Conservation (phyloP, 257 asterid species). For the Lycium barbarum region DNA sequence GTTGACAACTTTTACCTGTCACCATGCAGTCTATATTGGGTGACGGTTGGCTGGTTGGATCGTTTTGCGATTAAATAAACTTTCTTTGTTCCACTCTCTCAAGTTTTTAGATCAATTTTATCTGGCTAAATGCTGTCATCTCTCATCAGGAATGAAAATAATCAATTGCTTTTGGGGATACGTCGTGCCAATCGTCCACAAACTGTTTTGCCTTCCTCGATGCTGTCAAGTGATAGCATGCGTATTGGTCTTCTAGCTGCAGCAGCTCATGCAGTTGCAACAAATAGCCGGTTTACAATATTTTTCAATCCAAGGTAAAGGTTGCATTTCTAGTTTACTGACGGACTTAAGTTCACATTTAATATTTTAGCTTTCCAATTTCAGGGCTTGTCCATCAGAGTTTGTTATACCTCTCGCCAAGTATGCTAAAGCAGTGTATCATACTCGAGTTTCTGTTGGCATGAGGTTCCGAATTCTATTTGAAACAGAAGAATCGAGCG, state of each 20-base stretch:
- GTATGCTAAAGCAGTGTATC: slow-evolving; percentile 84
- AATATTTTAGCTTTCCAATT: slow-evolving; percentile 33
- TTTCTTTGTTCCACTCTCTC: slow-evolving; percentile 1
- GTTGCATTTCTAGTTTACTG: slow-evolving; percentile 6
- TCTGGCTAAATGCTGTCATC: slow-evolving; percentile 11
- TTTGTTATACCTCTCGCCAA: slow-evolving; percentile 90
- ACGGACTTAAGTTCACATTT: slow-evolving; percentile 25
- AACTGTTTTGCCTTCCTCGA: slow-evolving; percentile 86
- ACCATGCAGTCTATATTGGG: neutral
- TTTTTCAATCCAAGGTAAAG: slow-evolving; percentile 86
- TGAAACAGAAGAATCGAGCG: slow-evolving; percentile 91
- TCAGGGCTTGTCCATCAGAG: slow-evolving; percentile 91
- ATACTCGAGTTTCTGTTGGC: slow-evolving; percentile 85
- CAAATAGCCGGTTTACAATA: slow-evolving; percentile 88
- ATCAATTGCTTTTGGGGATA: slow-evolving; percentile 84
- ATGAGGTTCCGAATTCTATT: slow-evolving; percentile 97
- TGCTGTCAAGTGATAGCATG: slow-evolving; percentile 92
- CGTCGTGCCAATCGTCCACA: slow-evolving; percentile 88
- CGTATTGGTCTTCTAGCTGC: slow-evolving; percentile 98
- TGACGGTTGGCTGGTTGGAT: neutral
- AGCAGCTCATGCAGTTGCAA: slow-evolving; percentile 92
- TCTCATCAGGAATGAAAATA: slow-evolving; percentile 76
- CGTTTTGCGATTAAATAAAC: neutral
- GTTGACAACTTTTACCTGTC: neutral
- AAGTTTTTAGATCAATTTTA: neutral